Evolutionary conservation across 805 yeast species (phyloP), one percentile per base, ranked within the genome.

Genomic region (Torulaspora quercuum): DNA sequence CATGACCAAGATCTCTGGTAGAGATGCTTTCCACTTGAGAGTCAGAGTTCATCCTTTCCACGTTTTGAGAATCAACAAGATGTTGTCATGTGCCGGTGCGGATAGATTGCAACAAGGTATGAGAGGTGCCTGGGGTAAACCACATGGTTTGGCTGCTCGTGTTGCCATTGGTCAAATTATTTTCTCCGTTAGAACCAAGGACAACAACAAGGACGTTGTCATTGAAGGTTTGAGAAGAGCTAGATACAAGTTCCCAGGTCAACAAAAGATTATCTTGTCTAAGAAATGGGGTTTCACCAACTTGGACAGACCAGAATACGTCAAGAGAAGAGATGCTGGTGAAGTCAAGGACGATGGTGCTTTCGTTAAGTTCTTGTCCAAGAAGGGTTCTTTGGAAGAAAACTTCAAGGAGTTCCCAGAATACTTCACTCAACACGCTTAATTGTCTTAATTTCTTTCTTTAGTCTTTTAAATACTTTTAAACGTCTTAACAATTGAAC

Each of bases 91-190:
- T 81, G 98, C 98, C 78, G 98, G 98, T 86, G 98, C 98, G 71
- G 98, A 92, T 90, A 88, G 98, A 85, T 82, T 92, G 76, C 98
- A 92, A 80, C 97, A 92, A 79, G 98, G 98, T 89, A 92, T 92
- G 98, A 90, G 98, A 87, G 95, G 95, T 81, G 98, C 98, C 70
- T 92, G 97, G 97, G 98, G 98, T 88, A 92, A 92, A 80, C 98
- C 98, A 66, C 96, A 89, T 65, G 98, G 98, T 80, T 79, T 88
- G 67, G 98, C 97, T 64, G 98, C 98, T 65, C 88, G 98, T 75
- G 97, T 92, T 70, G 76, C 76, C 76, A 92, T 92, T 73, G 98
- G 98, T 68, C 98, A 92, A 79, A 82, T 92, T 70, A 80, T 92
- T 70, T 80, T 92, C 77, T 90, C 97, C 57, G 87, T 87, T 71